These are phyloP conservation scores for Colletotrichum sublineola DNA, from an alignment of 2,329 filamentous ascomycete genomes.

Conservation along the genomic window DNA sequence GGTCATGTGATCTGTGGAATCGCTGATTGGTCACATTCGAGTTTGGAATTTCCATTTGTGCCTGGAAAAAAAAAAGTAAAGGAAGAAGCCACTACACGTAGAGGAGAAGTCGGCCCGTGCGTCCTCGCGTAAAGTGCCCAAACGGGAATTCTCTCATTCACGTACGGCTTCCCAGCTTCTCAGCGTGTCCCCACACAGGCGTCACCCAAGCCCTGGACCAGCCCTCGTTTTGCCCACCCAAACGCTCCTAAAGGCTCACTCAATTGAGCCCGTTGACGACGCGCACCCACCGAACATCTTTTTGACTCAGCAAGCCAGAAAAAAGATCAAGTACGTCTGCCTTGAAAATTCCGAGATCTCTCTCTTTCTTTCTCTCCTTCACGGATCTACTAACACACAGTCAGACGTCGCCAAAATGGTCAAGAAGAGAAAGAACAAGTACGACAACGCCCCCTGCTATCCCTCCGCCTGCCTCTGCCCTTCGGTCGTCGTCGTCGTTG, in stretches of 20 bases:
- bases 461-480: neutral
- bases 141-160: conserved; percentile 3
- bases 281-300: conserved; percentile 23
- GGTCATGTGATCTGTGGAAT: neutral
- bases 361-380: conserved; percentile 42
- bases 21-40: neutral
- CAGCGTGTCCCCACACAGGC: neutral
- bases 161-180: neutral
- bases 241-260: neutral
- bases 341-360: conserved; percentile 7
- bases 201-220: conserved; percentile 22
- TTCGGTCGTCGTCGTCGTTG: neutral
- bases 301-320: conserved; percentile 43
- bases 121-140: conserved; percentile 6
- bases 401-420: conserved; percentile 74
- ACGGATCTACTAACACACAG: conserved; percentile 47
- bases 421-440: conserved; percentile 81
- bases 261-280: conserved; percentile 2
- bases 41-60: conserved; percentile 6
- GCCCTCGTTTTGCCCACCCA: conserved; percentile 26
- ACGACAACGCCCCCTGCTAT: conserved; percentile 49
- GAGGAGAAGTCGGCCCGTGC: neutral
- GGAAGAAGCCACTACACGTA: too few relatives aligned
- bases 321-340: conserved; percentile 43
- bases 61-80: conserved; percentile 12